Conservation (phyloP, 805 yeast species). For the Candida yuanshanica region DNA sequence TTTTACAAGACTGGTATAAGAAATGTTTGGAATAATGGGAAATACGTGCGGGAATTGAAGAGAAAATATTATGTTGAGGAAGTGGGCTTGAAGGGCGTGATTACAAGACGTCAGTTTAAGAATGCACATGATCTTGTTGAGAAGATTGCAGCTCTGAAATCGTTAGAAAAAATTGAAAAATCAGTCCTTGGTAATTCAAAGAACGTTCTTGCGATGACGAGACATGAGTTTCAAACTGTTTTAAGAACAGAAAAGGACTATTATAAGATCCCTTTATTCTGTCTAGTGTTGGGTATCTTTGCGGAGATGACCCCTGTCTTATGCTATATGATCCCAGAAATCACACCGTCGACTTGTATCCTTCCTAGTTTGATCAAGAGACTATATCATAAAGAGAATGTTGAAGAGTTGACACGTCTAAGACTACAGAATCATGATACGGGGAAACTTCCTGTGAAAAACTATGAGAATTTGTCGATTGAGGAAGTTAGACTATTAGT, state of each 20-base stretch:
- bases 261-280: conserved; percentile 48
- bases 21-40: conserved; percentile 46
- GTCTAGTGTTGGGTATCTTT: conserved; percentile 39
- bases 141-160: conserved; percentile 31
- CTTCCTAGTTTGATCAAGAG: conserved; percentile 30
- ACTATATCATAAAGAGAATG: not conserved
- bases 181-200: conserved; percentile 8
- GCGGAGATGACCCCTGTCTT: conserved; percentile 50
- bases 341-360: conserved; percentile 55
- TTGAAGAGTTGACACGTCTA: not conserved
- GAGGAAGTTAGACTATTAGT: conserved; percentile 33
- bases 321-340: conserved; percentile 47
- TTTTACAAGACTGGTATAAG: conserved; percentile 57
- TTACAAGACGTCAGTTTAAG: conserved; percentile 24
- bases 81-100: conserved; percentile 12
- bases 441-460: conserved; percentile 30
- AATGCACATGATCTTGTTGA: conserved; percentile 31
- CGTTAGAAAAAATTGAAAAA: conserved; percentile 22
- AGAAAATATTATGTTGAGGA: conserved; percentile 24
- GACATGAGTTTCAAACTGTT: conserved; percentile 40
- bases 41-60: conserved; percentile 23
- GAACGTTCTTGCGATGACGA: conserved; percentile 33
- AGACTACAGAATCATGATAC: conserved; percentile 11
- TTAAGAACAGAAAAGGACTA: conserved; percentile 40
- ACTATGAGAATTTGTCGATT: conserved; percentile 42